phyloP scores from a whole-genome alignment of 2,329 filamentous ascomycete genomes.

The Escovopsis weberi region DNA sequence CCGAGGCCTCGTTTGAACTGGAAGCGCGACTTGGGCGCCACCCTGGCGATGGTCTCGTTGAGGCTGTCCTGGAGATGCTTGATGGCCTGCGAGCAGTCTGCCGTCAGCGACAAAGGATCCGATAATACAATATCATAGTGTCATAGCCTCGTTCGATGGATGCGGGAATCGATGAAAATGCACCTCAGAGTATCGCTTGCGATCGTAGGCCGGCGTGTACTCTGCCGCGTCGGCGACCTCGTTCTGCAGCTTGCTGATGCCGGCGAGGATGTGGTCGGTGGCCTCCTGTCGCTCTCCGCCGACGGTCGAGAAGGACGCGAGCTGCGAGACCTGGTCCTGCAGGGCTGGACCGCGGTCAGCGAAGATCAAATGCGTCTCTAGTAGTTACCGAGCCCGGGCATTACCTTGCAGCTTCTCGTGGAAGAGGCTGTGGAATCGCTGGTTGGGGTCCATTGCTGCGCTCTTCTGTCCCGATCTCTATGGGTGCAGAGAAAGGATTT shows the following conservation, averaged over 20 bases:
- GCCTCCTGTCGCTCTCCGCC: slow-evolving; percentile 67
- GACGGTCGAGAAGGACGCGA: slow-evolving; percentile 46
- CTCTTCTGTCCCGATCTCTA: too few relatives aligned
- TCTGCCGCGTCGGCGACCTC: slow-evolving; percentile 74
- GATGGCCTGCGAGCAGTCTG: slow-evolving; percentile 41
- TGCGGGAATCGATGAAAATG: neutral
- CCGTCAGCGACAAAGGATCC: neutral
- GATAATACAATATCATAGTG: too few relatives aligned
- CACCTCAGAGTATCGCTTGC: slow-evolving; percentile 71
- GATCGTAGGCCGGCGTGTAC: slow-evolving; percentile 78
- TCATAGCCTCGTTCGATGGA: too few relatives aligned
- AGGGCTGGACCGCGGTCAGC: slow-evolving; percentile 39
- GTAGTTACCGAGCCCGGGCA: too few relatives aligned
- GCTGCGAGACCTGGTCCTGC: slow-evolving; percentile 57
- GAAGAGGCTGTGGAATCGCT: slow-evolving; percentile 76
- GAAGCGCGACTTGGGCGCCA: slow-evolving; percentile 67
- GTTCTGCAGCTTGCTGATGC: slow-evolving; percentile 66
- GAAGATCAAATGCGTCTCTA: too few relatives aligned
- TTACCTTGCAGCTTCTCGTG: slow-evolving; percentile 57
- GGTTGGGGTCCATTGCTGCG: slow-evolving; percentile 36
- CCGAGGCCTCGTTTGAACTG: slow-evolving; percentile 45
- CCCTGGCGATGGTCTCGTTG: slow-evolving; percentile 49
- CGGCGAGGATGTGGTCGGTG: slow-evolving; percentile 63
- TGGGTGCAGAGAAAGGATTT: too few relatives aligned
- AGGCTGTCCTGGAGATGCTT: slow-evolving; percentile 70